Evolutionary conservation across 805 yeast species (phyloP), one percentile per base, ranked within the genome.

Genomic region (Candida boleticola): DNA sequence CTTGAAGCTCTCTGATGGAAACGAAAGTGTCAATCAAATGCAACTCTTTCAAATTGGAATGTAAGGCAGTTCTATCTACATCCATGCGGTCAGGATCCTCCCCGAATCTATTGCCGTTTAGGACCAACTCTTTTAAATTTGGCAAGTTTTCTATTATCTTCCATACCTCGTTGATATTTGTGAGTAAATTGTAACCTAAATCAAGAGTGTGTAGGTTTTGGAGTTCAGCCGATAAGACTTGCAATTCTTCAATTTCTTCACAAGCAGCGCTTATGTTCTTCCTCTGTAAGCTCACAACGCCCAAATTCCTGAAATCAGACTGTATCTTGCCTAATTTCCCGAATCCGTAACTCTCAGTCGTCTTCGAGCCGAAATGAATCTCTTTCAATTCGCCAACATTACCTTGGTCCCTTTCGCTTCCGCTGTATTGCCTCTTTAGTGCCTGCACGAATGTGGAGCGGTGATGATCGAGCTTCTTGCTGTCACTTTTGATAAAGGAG

Each of bases 271-370:
- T 47, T 2, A 85, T 60, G 5, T 62, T 43, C 42, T 71, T 60
- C 19, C 66, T 57, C 25, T 75, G 76, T 31, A 89, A 55, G 0
- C 87, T 73, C 0, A 82, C 66, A 3, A 70, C 61, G n/a, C 48
- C 51, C 39, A 87, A 62, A 9, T 64, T 56, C 3, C 47, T 50
- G 31, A 80, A 71, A 44, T 82, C 61, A 1, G 73, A 56, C 48
- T 79, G 83, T 11, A 72, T 52, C n/a, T 50, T 37, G 35, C 74
- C 69, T 34, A 83, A 56, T 46, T 76, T 73, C 19, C 77, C 83
- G 53, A 86, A 81, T 0, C 96, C 96, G 43, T 67, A 75, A 21
- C 77, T 73, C 52, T 85, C 82, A 6, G 80, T 79, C 4, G 50
- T 47, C 55, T 88, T 88, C 1, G 65, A 42, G 0, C 89, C 87